Base-by-base conservation (phyloP, 2,329 filamentous ascomycete species). In the Aspergillus proliferans region DNA sequence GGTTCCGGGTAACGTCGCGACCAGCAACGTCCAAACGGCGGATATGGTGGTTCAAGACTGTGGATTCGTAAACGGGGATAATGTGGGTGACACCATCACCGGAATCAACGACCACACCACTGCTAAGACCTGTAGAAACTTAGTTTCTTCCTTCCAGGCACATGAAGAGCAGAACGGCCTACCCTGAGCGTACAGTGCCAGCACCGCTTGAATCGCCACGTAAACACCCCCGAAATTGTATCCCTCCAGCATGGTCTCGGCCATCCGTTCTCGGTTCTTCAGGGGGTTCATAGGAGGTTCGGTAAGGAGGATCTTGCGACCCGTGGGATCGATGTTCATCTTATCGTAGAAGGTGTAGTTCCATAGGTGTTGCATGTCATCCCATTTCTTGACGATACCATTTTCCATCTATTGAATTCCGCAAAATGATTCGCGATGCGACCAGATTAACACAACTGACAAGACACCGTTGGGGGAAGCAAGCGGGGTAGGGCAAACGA, bases 301-400 rank as follows among this genome's bases (percentile, higher is more conserved):
- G 43, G 92, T 97, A 60, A 97, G 81, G 56, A 98, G 82, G 70
- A 98, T 97, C 81, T 98, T 98, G 72, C 91, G 89, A 58, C 89
- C 92, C 19, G 82, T 83, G 2, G 93, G 83, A 69, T 97, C 88
- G 60, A 98, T 78, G 71, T 90, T 84, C 82, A 98, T 88, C 82
- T 97, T 97, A 71, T 98, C 92, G 72, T 82, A 86, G 72, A 98
- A 98, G 21, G 93, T 98, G 71, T 94, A 97, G 75, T 98, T 92
- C 93, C 93, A 98, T 48, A 98, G 84, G 68, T 97, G 92, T 77
- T 95, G 88, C 93, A 98, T 98, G 72, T 98, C 93, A 62, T 98
- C 93, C 93, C 93, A 98, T 68, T 90, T 91, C 82, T 96, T 97
- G 59, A 98, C 90, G 64, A 98, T 97, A 64, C 93, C 93, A 71